Percentiles rank a stretch among this genome's conserved stretches.
Conservation (phyloP, 73 alveolate species). For the Effrenium voratum region DNA sequence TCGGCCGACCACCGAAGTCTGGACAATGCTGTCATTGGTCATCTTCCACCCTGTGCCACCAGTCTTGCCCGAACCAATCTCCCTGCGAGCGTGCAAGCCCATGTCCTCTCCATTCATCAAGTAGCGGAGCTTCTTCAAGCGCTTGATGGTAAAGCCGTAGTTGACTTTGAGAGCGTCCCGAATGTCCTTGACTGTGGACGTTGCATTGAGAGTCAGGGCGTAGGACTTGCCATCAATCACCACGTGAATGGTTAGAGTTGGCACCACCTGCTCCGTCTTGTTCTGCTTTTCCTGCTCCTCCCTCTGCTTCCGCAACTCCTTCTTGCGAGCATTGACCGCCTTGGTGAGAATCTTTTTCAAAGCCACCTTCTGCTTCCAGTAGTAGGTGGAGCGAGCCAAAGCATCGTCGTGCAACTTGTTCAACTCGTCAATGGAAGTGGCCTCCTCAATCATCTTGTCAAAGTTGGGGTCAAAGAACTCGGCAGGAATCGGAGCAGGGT, state of each 20-base stretch:
- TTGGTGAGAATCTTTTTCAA: neutral
- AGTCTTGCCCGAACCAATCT: neutral
- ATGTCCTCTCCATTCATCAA: neutral
- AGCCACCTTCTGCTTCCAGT: constrained; percentile 20
- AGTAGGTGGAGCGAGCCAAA: neutral
- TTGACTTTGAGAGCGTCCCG: constrained; percentile 6
- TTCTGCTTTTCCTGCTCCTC: neutral
- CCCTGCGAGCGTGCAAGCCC: neutral
- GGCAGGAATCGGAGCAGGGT: neutral
- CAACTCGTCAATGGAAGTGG: neutral
- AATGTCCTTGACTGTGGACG: constrained; percentile 2
- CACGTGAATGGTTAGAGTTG: neutral
- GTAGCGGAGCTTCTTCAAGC: neutral
- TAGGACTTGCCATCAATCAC: neutral
- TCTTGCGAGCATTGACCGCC: neutral
- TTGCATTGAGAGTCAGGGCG: neutral
- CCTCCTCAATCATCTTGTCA: neutral
- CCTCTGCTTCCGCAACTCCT: constrained; percentile 1
- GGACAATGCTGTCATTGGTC: neutral
- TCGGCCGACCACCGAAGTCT: neutral
- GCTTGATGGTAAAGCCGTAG: neutral
- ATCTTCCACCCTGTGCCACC: neutral
- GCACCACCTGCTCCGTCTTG: neutral
- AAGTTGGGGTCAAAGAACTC: constrained; percentile 12
- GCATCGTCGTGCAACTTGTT: constrained; percentile 21